Conservation (phyloP, 495 filamentous ascomycete species). For the Xylaria scruposa region DNA sequence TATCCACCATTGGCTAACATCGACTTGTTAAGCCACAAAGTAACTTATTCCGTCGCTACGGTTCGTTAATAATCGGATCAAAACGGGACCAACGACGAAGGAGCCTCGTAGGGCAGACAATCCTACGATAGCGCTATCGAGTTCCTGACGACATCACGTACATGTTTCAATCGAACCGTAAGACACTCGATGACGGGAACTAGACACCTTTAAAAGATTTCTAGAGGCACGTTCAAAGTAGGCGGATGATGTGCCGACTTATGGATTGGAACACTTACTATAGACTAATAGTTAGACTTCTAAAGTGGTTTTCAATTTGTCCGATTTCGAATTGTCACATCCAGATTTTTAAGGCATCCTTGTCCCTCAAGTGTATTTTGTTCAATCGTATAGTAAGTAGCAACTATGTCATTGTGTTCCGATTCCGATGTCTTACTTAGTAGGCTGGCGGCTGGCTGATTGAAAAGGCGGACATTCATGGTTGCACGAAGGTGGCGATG, state of each 20-base stretch:
- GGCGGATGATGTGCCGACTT: not conserved
- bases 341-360: not conserved
- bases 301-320: not conserved
- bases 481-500: not conserved
- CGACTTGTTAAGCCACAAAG: constrained; percentile 16
- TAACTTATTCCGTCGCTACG: not conserved
- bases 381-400: not conserved
- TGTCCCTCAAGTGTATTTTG: constrained; percentile 9
- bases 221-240: not conserved
- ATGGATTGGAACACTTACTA: not conserved
- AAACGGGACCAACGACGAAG: not conserved
- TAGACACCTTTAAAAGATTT: constrained; percentile 2
- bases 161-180: not conserved
- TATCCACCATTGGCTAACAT: not conserved
- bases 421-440: not conserved
- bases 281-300: not conserved
- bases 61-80: not conserved
- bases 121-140: not conserved
- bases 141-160: not conserved
- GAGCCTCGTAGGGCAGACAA: constrained; percentile 22
- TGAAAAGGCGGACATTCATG: not conserved
- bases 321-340: not conserved
- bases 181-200: not conserved
- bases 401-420: constrained; percentile 8
- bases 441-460: not conserved